Evolutionary conservation across 108 stramenopile genomes (phyloP), one percentile per base, ranked within the genome.

Genomic region (Cyclotella choctawhatcheeana): DNA sequence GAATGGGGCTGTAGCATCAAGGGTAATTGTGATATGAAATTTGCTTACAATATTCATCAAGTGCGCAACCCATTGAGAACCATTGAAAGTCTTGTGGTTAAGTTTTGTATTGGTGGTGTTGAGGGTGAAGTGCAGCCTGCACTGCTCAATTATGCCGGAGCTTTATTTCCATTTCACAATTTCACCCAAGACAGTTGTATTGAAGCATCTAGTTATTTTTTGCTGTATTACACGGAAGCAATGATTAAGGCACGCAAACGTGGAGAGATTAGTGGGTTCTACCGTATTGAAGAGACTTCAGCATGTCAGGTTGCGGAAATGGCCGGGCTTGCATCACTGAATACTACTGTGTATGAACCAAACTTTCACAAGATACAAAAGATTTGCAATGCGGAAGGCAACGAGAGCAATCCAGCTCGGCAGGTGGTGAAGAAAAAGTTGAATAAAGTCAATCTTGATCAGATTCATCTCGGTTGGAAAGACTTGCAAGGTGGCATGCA

Each of bases 401-500:
- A 73, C 25, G 7, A 5, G 24, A 20, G 54, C 22, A 2, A 37
- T 53, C 25, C 69, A 27, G 77, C 73, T 0, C 30, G 64, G 5
- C 22, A 71, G 32, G 40, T 69, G 5, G 61, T 83, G 79, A 53
- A 33, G 37, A 58, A 56, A 24, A 84, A 64, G 16, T 26, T 55
- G 67, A 83, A 81, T 31, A 54, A 59, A 25, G 25, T 63, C 13
- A 76, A 87, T 55, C 45, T 31, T 5, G 78, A 52, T 14, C 24
- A 18, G n/a, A 52, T 83, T 5, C 40, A 50, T 25, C 48, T 86
- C 24, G 55, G 64, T 5, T 86, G 86, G 86, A 71, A 80, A 10
- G 86, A 87, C 68, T 60, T 87, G 24, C 58, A 53, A 29, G 84
- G 82, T 64, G 84, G 86, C 17, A 66, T 68, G 62, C 69, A 84